Base-by-base conservation (phyloP, 768 basidiomycete species). In the Termitomyces sp. region DNA sequence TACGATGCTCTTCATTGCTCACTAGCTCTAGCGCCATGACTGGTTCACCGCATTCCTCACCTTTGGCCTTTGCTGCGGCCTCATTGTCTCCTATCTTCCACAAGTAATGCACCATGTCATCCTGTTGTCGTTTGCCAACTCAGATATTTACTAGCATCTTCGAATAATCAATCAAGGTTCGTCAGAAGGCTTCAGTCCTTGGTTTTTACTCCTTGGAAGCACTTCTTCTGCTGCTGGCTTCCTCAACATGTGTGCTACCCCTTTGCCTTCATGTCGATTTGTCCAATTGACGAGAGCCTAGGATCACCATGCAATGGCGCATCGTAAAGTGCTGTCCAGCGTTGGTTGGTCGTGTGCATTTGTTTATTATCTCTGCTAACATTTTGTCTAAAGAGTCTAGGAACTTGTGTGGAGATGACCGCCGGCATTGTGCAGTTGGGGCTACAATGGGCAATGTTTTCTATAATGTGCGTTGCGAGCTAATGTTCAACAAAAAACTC, bases 111-210 rank as follows among this genome's bases (percentile, higher is more conserved):
- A 19, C 7, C 10, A 37, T 28, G 71, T 74, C 60, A 68, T 24
- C 44, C 17, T 3, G 14, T 32, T 56, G 11, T 38, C 51, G 1
- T 51, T 40, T 17, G 7, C 17, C 28, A 11, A 40, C 45, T 51
- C 19, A 35, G 42, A 22, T 17, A 32, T 44, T 30, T 35, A 32
- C 11, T 40, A 93, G 87, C 91, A 92, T 62, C 71, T 83, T 51
- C 80, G 93, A 7, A 97, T 97, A 61, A 88, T 97, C 63, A 66
- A 75, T 48, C 77, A 83, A 22, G 78, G 82, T 38, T 87, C 93
- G 0, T 93, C 89, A 0, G 86, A 95, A 61, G 97, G 97, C 0
- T 84, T 98, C 59, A 94, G 90, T 58, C 93, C 95, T 17, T 87
- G 89, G 81, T 98, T 90, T 65, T 73, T 98, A 34, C 75, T 98